Conservation (phyloP, 768 basidiomycete species). For the Podaxis rugospora region DNA sequence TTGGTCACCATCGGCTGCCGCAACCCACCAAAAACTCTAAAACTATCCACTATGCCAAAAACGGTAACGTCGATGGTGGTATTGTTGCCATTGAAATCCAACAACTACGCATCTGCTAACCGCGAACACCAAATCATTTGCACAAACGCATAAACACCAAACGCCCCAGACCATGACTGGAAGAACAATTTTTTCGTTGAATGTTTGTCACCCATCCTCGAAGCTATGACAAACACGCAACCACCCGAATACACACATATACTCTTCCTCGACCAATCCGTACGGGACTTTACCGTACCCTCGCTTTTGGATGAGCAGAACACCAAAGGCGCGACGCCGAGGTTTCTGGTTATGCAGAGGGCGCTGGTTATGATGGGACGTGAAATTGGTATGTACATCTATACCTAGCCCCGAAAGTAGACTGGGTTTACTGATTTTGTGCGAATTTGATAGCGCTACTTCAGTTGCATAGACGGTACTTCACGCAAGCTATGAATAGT, state of each 20-base stretch:
- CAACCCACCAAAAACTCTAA: neutral
- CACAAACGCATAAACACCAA: neutral
- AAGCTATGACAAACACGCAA: constrained; percentile 46
- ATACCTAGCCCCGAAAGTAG: neutral
- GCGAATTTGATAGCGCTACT: constrained; percentile 43
- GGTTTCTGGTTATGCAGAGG: constrained; percentile 61
- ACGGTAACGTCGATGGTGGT: neutral
- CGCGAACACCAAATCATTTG: neutral
- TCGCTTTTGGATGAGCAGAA: constrained; percentile 41
- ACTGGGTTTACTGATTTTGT: neutral
- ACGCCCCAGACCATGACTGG: constrained; percentile 65
- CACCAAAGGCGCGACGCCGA: constrained; percentile 32
- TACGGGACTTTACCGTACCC: constrained; percentile 55
- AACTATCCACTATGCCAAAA: neutral
- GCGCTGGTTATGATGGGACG: constrained; percentile 56
- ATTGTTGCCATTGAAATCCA: neutral
- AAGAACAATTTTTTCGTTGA: constrained; percentile 61
- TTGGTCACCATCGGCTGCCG: neutral
- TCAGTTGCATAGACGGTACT: constrained; percentile 64
- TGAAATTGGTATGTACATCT: constrained; percentile 47
- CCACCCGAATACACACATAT: constrained; percentile 49
- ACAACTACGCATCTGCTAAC: no score
- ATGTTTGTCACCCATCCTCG: constrained; percentile 60
- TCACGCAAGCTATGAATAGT: constrained; percentile 59
- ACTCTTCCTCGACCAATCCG: constrained; percentile 46